phyloP scores from a whole-genome alignment of 192 early-diverging fungal genomes.

The Backusella tuberculispora region DNA sequence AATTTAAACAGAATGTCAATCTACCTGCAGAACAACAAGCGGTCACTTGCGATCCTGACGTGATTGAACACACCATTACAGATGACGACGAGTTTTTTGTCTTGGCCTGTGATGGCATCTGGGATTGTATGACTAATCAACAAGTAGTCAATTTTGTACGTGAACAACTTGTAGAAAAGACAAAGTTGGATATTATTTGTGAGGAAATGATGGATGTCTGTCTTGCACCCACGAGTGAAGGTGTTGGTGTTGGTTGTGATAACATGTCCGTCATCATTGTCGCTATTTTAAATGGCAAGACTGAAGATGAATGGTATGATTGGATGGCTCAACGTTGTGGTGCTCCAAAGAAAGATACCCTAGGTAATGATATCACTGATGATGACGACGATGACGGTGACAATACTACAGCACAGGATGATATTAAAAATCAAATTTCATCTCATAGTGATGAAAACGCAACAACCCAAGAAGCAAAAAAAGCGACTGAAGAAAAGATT shows the following conservation, averaged over 20 bases:
- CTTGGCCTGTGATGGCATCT: conserved; percentile 98
- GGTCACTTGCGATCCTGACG: conserved; percentile 91
- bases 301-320: conserved; percentile 78
- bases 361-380: conserved; percentile 17
- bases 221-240: conserved; percentile 87
- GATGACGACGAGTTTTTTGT: conserved; percentile 92
- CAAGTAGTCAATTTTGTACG: conserved; percentile 88
- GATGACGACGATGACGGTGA: not conserved
- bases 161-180: conserved; percentile 61
- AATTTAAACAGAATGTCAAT: conserved; percentile 90
- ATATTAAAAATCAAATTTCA: not conserved
- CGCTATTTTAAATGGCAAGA: conserved; percentile 80
- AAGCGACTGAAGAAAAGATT: not conserved
- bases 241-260: conserved; percentile 95
- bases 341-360: conserved; percentile 29
- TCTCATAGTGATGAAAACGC: not conserved
- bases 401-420: not conserved
- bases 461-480: not conserved
- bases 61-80: conserved; percentile 60
- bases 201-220: conserved; percentile 93
- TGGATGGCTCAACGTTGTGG: conserved; percentile 42
- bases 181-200: conserved; percentile 69
- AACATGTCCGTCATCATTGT: conserved; percentile 99
- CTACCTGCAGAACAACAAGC: conserved; percentile 88
- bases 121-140: conserved; percentile 96